A percentile compares a stretch with the other conserved stretches of the same genome.
Conservation (phyloP, 2,329 filamentous ascomycete genomes). For the Allantophomopsis cytisporea region DNA sequence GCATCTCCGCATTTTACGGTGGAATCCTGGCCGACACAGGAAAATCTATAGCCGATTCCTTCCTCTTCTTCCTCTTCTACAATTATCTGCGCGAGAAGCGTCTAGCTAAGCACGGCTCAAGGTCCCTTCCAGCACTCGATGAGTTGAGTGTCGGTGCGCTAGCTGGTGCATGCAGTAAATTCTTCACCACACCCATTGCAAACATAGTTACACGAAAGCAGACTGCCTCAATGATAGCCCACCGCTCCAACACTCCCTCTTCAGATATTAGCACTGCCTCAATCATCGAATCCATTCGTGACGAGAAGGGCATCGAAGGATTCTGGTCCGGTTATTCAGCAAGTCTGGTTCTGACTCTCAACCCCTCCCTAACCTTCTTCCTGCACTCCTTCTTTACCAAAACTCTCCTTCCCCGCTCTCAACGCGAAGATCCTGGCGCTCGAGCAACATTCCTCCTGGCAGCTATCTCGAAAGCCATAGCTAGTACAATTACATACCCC, state of each 20-base stretch:
- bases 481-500: constrained; percentile 69
- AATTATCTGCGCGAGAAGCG: constrained; percentile 29
- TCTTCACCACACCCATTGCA: constrained; percentile 67
- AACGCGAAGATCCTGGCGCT: constrained; percentile 35
- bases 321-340: constrained; percentile 88
- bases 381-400: constrained; percentile 61
- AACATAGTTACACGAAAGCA: constrained; percentile 78
- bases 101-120: constrained; percentile 23
- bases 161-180: constrained; percentile 61
- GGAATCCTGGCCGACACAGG: constrained; percentile 49
- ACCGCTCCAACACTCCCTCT: constrained; percentile 17
- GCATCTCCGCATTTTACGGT: constrained; percentile 54
- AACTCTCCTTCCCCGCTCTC: constrained; percentile 36
- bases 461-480: constrained; percentile 65
- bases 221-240: constrained; percentile 41
- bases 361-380: constrained; percentile 77
- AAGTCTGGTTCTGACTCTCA: constrained; percentile 65
- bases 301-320: constrained; percentile 58
- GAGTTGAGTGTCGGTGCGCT: constrained; percentile 63
- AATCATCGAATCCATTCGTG: constrained; percentile 48
- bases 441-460: constrained; percentile 51
- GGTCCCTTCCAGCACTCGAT: constrained; percentile 45
- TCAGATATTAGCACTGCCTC: constrained; percentile 25
- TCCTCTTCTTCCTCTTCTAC: constrained; percentile 80
- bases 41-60: constrained; percentile 62